phyloP scores from a whole-genome alignment of 1,139 yeast genomes.

The Zhuliangozyma blackwelliae region DNA sequence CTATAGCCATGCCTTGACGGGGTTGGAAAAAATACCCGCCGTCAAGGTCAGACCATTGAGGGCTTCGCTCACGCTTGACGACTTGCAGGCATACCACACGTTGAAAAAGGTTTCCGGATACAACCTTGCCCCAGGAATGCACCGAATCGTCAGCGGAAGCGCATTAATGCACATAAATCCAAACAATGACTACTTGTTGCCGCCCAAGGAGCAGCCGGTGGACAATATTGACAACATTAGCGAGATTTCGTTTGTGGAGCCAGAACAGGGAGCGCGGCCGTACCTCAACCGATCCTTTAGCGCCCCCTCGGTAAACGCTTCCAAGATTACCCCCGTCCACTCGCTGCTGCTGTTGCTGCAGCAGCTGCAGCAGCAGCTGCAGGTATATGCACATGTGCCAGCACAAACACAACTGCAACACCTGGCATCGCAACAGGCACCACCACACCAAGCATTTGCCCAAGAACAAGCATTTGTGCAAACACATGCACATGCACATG shows the following conservation, averaged over 20 bases:
- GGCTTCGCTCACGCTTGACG: not conserved
- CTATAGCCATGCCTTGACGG: conserved; percentile 18
- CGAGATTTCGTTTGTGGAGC: conserved; percentile 14
- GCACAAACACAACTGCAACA: too few species aligned
- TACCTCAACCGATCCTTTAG: conserved; percentile 27
- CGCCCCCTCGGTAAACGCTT: conserved; percentile 43
- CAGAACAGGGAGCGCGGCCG: conserved; percentile 1
- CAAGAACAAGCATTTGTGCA: too few species aligned
- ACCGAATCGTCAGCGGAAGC: conserved; percentile 10
- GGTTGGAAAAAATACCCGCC: conserved; percentile 32
- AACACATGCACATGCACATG: not conserved
- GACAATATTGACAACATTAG: conserved; percentile 29
- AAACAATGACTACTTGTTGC: conserved; percentile 13
- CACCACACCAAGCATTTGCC: too few species aligned
- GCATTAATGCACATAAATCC: not conserved
- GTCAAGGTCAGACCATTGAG: not conserved
- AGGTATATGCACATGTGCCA: too few species aligned
- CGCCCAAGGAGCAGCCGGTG: conserved; percentile 17
- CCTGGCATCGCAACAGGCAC: too few species aligned
- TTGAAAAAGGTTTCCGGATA: conserved; percentile 5
- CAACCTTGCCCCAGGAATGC: conserved; percentile 11
- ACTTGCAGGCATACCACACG: conserved; percentile 5
- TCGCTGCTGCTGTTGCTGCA: not conserved
- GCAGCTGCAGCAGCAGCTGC: too few species aligned
- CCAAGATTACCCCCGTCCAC: conserved; percentile 12